Conservation (phyloP, 352 stramenopile species). For the Phytophthora podocarpi region DNA sequence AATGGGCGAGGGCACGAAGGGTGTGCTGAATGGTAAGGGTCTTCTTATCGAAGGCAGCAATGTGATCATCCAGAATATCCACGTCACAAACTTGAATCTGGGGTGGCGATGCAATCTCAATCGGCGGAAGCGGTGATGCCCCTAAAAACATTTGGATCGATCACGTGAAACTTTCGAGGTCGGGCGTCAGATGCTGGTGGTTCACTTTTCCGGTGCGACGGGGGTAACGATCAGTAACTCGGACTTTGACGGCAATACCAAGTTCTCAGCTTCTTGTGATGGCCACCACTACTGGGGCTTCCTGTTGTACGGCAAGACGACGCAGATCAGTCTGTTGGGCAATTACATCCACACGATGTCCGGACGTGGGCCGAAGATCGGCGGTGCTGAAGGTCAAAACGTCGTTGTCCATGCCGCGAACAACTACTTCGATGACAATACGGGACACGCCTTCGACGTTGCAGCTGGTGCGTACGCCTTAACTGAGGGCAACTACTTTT, state of each 20-base stretch:
- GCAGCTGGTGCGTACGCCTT: slow-evolving; percentile 17
- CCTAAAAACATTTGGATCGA: slow-evolving; percentile 32
- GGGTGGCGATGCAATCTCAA: slow-evolving; percentile 30
- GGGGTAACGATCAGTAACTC: slow-evolving; percentile 34
- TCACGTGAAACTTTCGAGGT: slow-evolving; percentile 43
- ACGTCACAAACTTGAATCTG: slow-evolving; percentile 44
- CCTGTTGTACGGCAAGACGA: slow-evolving; percentile 19
- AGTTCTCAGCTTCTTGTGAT: slow-evolving; percentile 11
- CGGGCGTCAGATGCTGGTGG: slow-evolving; percentile 41
- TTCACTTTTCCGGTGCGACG: slow-evolving; percentile 15
- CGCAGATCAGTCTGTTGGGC: slow-evolving; percentile 23
- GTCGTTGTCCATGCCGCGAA: slow-evolving; percentile 27
- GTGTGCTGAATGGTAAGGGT: slow-evolving; percentile 38
- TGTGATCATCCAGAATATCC: slow-evolving; percentile 44
- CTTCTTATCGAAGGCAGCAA: slow-evolving; percentile 29
- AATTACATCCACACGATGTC: slow-evolving; percentile 41
- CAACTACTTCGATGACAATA: slow-evolving; percentile 33
- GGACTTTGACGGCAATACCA: slow-evolving; percentile 14
- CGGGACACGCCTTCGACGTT: slow-evolving; percentile 28
- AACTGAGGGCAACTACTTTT: slow-evolving; percentile 35
- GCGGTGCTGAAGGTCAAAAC: slow-evolving; percentile 7
- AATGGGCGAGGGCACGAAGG: slow-evolving; percentile 28
- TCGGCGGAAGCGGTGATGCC: slow-evolving; percentile 4
- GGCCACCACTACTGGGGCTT: slow-evolving; percentile 50
- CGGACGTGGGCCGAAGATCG: slow-evolving; percentile 42